Percentiles rank a stretch among this genome's conserved stretches.
phyloP scores from a whole-genome alignment of 2,329 filamentous ascomycete genomes.

The Alternaria angustiovoidea region DNA sequence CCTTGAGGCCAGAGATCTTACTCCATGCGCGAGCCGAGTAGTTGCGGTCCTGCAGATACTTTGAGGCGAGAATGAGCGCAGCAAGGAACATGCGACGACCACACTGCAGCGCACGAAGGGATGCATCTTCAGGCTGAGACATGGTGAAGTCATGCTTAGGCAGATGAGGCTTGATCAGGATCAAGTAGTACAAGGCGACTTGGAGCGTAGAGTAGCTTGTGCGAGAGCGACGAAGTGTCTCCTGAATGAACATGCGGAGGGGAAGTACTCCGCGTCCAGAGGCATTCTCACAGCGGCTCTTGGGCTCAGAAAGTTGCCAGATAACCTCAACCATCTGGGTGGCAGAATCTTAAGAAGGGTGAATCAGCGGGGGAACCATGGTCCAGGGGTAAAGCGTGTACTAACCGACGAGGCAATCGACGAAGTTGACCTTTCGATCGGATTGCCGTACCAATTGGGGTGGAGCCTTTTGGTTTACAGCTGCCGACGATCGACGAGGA shows the following conservation, averaged over 20 bases:
- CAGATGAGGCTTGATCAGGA: slow-evolving; percentile 90
- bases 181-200: slow-evolving; percentile 94
- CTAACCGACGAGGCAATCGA: slow-evolving; percentile 98
- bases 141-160: slow-evolving; percentile 84
- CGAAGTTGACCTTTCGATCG: slow-evolving; percentile 93
- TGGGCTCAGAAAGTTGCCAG: slow-evolving; percentile 88
- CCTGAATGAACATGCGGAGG: slow-evolving; percentile 94
- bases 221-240: slow-evolving; percentile 91
- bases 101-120: slow-evolving; percentile 85
- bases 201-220: slow-evolving; percentile 98
- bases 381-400: slow-evolving; percentile 45
- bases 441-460: slow-evolving; percentile 83
- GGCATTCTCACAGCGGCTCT: slow-evolving; percentile 73
- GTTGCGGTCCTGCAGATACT: slow-evolving; percentile 97
- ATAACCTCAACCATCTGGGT: slow-evolving; percentile 97
- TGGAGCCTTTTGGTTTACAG: slow-evolving; percentile 68
- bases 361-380: slow-evolving; percentile 42
- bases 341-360: slow-evolving; percentile 77
- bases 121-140: slow-evolving; percentile 80
- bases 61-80: slow-evolving; percentile 92
- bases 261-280: slow-evolving; percentile 81
- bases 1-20: slow-evolving; percentile 96
- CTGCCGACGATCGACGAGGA: slow-evolving; percentile 65
- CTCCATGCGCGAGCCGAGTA: slow-evolving; percentile 98
- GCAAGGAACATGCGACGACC: slow-evolving; percentile 97